Evolutionary conservation across 2,329 filamentous ascomycete genomes (phyloP), one percentile per base, ranked within the genome.

Genomic region (Aureobasidium sp.): DNA sequence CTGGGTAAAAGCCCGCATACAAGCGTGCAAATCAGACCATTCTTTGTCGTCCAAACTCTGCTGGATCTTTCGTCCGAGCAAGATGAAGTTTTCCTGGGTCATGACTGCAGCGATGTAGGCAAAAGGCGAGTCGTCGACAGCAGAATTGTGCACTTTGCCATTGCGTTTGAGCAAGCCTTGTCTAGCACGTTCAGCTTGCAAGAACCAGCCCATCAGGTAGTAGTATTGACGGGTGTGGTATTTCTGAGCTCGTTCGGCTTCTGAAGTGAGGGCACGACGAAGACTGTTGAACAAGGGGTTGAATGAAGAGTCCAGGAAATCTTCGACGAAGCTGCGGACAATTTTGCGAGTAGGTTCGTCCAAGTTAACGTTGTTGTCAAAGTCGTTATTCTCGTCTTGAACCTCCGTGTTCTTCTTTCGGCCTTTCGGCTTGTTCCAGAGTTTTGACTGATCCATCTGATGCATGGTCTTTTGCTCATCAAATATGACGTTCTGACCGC

Each of bases 281-380:
- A 97, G 78, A 69, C 95, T 89, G 49, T 84, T 82, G 70, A 97
- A 96, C 0, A 82, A 69, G 7, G 92, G 92, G 70, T 97, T 99
- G 78, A 99, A 99, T 0, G 91, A 90, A 0, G 93, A 91, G 72
- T 99, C 93, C 3, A 99, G 78, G 68, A 99, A 97, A 49, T 97
- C 92, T 67, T 93, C 88, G 0, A 96, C 90, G 70, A 99, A 99
- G 0, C 78, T 79, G 54, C 88, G 85, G 9, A 99, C 80, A 66
- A 91, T 86, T 45, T 84, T 82, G n/a, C 84, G 86, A n/a, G 92
- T 91, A 22, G 83, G 80, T 1, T 83, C 75, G 19, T 88, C 90
- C 15, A 99, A 79, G 37, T 85, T 79, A 0, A 87, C 83, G 0
- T 85, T 84, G 11, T 85, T 83, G 60, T 91, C 91, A 63, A 97